Percentiles rank a stretch among this genome's conserved stretches.
Conservation (phyloP, 2,329 filamentous ascomycete genomes). For the Aspergillus fijiensis region DNA sequence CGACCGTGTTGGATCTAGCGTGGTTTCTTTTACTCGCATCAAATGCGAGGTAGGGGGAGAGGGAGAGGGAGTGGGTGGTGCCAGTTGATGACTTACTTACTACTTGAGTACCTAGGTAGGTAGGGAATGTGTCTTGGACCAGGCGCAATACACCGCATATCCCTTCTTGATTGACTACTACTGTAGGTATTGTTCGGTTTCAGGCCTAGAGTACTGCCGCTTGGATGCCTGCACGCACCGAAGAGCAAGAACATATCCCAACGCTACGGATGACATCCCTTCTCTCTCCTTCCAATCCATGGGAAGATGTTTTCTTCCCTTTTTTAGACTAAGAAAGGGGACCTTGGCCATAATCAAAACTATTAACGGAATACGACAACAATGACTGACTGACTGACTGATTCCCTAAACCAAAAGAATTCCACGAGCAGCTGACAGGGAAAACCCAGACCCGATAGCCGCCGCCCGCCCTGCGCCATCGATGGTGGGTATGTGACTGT, state of each 20-base stretch:
- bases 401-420: no score
- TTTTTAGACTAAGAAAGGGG: background rate
- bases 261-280: background rate
- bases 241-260: background rate
- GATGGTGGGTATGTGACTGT: background rate
- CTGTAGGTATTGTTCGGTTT: background rate
- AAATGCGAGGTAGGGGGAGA: background rate
- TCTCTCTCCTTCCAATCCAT: background rate
- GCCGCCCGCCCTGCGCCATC: background rate
- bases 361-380: background rate
- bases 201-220: background rate
- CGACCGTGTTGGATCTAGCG: background rate
- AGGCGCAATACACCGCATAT: background rate
- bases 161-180: background rate
- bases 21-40: background rate
- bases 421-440: background rate
- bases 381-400: background rate
- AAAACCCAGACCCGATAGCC: background rate
- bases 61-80: background rate
- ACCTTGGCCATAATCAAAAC: no score
- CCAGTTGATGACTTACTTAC: background rate
- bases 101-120: no score
- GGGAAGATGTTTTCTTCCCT: background rate
- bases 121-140: background rate
- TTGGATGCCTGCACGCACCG: background rate